Evolutionary conservation across 176 grass and related monocot species (phyloP).

Genomic region (Otatea glauca): DNA sequence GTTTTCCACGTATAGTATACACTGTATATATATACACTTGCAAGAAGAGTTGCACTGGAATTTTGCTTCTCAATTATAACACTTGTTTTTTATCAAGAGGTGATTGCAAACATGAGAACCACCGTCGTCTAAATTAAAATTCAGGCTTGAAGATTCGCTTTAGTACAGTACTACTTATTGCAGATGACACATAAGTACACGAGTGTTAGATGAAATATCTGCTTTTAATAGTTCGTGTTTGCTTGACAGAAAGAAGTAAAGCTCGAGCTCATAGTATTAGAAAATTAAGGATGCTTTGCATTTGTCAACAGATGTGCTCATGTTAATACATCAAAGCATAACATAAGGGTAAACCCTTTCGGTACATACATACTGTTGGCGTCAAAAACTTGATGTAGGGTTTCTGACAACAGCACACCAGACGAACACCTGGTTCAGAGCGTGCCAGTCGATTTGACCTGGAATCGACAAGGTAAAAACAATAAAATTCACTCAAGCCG

Average conservation of each 20-base stretch:
- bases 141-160: constrained; percentile 22
- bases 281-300: constrained; percentile 9
- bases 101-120: constrained; percentile 21
- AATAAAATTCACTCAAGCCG: too few species aligned
- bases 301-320: constrained; percentile 49
- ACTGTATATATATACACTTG: background rate
- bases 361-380: background rate
- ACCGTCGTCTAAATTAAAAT: constrained; percentile 29
- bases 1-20: constrained; percentile 41
- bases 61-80: constrained; percentile 31
- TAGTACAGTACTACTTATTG: background rate
- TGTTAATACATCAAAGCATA: constrained; percentile 22
- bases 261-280: constrained; percentile 9
- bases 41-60: constrained; percentile 45
- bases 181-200: background rate
- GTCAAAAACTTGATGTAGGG: too few species aligned
- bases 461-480: too few species aligned
- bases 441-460: too few species aligned
- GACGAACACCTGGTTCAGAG: too few species aligned
- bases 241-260: background rate
- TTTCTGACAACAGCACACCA: too few species aligned
- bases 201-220: background rate
- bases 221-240: background rate
- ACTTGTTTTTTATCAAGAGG: constrained; percentile 15
- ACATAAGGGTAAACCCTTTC: background rate